phyloP scores from a whole-genome alignment of 2,329 filamentous ascomycete species.

The Sarocladium kiliense region DNA sequence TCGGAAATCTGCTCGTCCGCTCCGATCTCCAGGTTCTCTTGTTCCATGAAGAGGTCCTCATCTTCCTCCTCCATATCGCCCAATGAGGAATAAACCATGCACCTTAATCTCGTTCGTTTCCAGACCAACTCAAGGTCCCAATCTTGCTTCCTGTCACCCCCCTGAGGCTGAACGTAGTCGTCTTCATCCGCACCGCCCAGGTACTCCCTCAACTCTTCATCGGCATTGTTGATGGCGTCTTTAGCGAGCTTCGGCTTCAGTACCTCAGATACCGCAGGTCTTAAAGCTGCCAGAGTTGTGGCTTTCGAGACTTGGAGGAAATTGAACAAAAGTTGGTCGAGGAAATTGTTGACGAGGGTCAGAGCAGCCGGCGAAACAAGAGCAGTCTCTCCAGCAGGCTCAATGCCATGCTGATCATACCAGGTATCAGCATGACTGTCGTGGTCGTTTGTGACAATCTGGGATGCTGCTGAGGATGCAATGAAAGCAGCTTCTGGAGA shows the following conservation, averaged over 20 bases:
- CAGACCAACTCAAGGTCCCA: slow-evolving; percentile 93
- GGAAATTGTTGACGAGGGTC: slow-evolving; percentile 79
- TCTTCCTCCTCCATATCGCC: slow-evolving; percentile 98
- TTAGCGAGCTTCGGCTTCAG: slow-evolving; percentile 84
- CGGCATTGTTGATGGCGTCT: slow-evolving; percentile 75
- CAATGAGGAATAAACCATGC: slow-evolving; percentile 97
- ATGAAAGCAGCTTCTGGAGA: slow-evolving; percentile 83
- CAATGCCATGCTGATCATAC: slow-evolving; percentile 63
- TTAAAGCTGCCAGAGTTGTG: slow-evolving; percentile 67
- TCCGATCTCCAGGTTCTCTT: slow-evolving; percentile 64
- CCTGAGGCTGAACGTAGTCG: slow-evolving; percentile 54
- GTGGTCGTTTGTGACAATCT: slow-evolving; percentile 86
- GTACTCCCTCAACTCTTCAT: slow-evolving; percentile 84
- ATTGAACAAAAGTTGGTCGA: slow-evolving; percentile 89
- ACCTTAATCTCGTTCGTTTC: slow-evolving; percentile 87
- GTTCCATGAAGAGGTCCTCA: slow-evolving; percentile 81
- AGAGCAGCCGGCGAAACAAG: slow-evolving; percentile 70
- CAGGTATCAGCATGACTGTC: slow-evolving; percentile 67
- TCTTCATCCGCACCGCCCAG: slow-evolving; percentile 75
- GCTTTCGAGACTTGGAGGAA: slow-evolving; percentile 78
- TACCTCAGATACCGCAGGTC: slow-evolving; percentile 79
- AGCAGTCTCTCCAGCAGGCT: slow-evolving; percentile 62
- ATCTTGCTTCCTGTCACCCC: slow-evolving; percentile 44
- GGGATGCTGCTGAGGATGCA: slow-evolving; percentile 78
- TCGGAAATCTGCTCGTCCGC: slow-evolving; percentile 55